phyloP scores from a whole-genome alignment of 371 early-diverging fungal genomes.

The Dipsacomyces acuminosporus region DNA sequence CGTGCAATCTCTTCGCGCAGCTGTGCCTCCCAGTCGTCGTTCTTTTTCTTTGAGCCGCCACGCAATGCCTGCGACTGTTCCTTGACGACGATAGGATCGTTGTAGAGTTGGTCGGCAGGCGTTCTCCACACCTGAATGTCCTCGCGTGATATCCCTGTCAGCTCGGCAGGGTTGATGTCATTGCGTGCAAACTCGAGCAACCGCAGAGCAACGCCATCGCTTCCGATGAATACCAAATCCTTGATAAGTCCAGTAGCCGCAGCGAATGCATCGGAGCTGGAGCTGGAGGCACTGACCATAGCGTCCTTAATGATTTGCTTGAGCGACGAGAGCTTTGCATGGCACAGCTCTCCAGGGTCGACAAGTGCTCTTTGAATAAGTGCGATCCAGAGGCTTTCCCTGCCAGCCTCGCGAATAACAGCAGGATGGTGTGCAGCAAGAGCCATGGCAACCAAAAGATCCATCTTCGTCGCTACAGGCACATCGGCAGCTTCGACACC shows the following conservation, averaged over 20 bases:
- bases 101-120: constrained; percentile 31
- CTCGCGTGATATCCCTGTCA: constrained; percentile 15
- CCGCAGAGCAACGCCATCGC: constrained; percentile 21
- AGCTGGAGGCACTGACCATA: constrained; percentile 2
- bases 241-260: constrained; percentile 18
- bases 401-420: constrained; percentile 52
- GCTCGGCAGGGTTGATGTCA: constrained; percentile 13
- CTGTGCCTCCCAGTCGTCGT: constrained; percentile 80
- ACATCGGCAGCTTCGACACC: constrained; percentile 51
- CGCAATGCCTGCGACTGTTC: constrained; percentile 48
- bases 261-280: not conserved
- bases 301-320: constrained; percentile 46
- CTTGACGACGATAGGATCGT: constrained; percentile 36
- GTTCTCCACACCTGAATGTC: constrained; percentile 46
- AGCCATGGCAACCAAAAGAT: constrained; percentile 59
- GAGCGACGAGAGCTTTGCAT: constrained; percentile 47
- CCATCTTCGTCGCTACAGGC: constrained; percentile 46
- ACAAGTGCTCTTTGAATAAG: constrained; percentile 68
- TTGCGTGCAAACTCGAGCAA: constrained; percentile 25
- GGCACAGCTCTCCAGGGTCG: constrained; percentile 68
- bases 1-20: constrained; percentile 67
- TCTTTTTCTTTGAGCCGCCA: constrained; percentile 53
- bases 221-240: constrained; percentile 39
- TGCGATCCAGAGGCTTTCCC: constrained; percentile 79
- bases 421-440: constrained; percentile 69